phyloP scores from a whole-genome alignment of 2,329 filamentous ascomycete species.

The Curvularia sp. region DNA sequence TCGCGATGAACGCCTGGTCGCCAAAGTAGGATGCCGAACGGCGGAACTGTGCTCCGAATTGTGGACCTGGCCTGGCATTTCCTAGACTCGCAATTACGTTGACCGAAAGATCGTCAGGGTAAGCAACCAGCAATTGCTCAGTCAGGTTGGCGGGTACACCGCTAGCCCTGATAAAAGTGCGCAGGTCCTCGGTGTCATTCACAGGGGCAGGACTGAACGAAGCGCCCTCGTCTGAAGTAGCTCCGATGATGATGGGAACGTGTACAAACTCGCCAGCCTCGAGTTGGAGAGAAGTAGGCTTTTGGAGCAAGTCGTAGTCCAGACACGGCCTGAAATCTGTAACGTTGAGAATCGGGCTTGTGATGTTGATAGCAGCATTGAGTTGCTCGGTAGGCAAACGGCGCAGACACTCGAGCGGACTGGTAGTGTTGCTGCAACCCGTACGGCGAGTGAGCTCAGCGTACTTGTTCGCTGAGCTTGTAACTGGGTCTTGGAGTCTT shows the following conservation, averaged over 20 bases:
- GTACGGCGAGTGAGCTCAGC: slow-evolving; percentile 31
- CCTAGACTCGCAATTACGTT: slow-evolving; percentile 38
- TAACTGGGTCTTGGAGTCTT: slow-evolving; percentile 19
- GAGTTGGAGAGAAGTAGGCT: slow-evolving; percentile 63
- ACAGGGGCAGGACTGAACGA: slow-evolving; percentile 62
- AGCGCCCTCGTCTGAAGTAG: slow-evolving; percentile 71
- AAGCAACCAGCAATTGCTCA: slow-evolving; percentile 36
- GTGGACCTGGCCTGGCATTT: slow-evolving; percentile 25
- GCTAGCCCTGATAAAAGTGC: slow-evolving; percentile 49
- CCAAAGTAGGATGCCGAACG: slow-evolving; percentile 61
- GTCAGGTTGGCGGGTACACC: slow-evolving; percentile 35
- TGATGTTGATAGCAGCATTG: slow-evolving; percentile 61
- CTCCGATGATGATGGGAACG: slow-evolving; percentile 69
- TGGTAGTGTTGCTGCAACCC: slow-evolving; percentile 33
- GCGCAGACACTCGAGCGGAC: slow-evolving; percentile 61
- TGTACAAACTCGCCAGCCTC: slow-evolving; percentile 66
- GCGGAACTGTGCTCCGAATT: slow-evolving; percentile 57
- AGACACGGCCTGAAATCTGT: slow-evolving; percentile 54
- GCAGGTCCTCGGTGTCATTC: slow-evolving; percentile 63
- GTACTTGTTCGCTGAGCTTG: slow-evolving; percentile 32
- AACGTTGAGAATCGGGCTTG: slow-evolving; percentile 34
- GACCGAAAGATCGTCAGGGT: slow-evolving; percentile 40
- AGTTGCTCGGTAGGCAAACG: slow-evolving; percentile 65
- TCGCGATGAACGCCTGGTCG: slow-evolving; percentile 64
- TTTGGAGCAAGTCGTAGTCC: slow-evolving; percentile 65